phyloP scores from a whole-genome alignment of 441 rosid species.

The Euphorbia celastroides region DNA sequence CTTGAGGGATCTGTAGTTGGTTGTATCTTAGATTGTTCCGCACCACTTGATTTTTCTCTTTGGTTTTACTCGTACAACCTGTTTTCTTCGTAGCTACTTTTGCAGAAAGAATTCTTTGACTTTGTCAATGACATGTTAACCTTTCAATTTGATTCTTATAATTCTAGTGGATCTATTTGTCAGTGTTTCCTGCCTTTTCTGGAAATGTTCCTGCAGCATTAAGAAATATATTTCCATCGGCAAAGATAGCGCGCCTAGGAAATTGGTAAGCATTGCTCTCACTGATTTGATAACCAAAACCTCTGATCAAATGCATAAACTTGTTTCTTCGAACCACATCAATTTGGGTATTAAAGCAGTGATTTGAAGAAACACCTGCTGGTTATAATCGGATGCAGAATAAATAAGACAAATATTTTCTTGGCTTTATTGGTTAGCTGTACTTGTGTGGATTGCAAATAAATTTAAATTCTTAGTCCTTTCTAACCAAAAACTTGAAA shows the following conservation, averaged over 20 bases:
- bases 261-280: conserved; percentile 46
- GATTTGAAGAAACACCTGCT: neutral
- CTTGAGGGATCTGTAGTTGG: conserved; percentile 1
- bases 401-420: neutral
- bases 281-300: conserved; percentile 15
- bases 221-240: conserved; percentile 48
- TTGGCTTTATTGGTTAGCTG: neutral
- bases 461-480: neutral
- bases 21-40: neutral
- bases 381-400: neutral
- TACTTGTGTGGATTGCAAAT: neutral
- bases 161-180: conserved; percentile 23
- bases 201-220: conserved; percentile 67
- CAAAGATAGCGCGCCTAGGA: conserved; percentile 60
- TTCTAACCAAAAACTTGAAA: conserved; percentile 1
- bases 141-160: neutral
- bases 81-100: neutral
- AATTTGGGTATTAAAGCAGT: neutral
- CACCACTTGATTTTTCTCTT: neutral
- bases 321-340: conserved; percentile 9
- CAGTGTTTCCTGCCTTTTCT: conserved; percentile 77
- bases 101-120: neutral
- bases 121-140: neutral
- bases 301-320: conserved; percentile 8
- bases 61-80: neutral